A percentile compares a stretch with the other conserved stretches of the same genome.
Evolutionary conservation across 805 yeast genomes (phyloP).

Genomic region (Candida wancherniae): DNA sequence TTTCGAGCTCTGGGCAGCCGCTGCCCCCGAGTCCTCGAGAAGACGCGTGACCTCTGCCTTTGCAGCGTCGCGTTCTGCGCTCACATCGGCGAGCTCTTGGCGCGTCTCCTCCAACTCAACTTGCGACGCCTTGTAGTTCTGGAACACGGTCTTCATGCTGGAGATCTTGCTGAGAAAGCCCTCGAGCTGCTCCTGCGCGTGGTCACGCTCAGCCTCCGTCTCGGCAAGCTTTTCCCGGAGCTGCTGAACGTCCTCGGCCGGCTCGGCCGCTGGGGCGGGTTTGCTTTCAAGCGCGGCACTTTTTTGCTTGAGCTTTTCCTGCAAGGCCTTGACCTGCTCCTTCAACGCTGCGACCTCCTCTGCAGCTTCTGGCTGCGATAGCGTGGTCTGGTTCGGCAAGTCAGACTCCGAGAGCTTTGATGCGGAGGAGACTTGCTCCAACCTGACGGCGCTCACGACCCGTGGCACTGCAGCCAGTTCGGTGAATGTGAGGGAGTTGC

Average conservation of each 20-base stretch:
- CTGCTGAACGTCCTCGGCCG: too few relatives aligned
- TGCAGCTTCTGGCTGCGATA: too few relatives aligned
- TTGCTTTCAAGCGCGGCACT: background rate
- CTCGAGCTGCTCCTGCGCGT: constrained; percentile 56
- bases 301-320: constrained; percentile 4
- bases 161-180: constrained; percentile 57
- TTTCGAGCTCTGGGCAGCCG: constrained; percentile 1
- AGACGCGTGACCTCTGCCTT: constrained; percentile 4
- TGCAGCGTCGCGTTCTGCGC: constrained; percentile 4
- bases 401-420: too few relatives aligned
- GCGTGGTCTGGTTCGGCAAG: too few relatives aligned
- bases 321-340: constrained; percentile 2
- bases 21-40: constrained; percentile 38
- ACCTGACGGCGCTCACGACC: too few relatives aligned
- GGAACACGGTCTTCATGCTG: constrained; percentile 68
- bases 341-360: constrained; percentile 1
- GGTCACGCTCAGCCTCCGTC: constrained; percentile 44
- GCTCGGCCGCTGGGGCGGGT: background rate
- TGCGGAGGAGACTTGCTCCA: too few relatives aligned
- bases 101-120: constrained; percentile 46
- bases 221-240: constrained; percentile 10
- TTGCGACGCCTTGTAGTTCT: constrained; percentile 69
- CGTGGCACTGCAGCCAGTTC: too few relatives aligned
- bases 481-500: too few relatives aligned
- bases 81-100: constrained; percentile 6